Conservation (phyloP, 2,329 filamentous ascomycete species). For the Ophiostoma quercus region DNA sequence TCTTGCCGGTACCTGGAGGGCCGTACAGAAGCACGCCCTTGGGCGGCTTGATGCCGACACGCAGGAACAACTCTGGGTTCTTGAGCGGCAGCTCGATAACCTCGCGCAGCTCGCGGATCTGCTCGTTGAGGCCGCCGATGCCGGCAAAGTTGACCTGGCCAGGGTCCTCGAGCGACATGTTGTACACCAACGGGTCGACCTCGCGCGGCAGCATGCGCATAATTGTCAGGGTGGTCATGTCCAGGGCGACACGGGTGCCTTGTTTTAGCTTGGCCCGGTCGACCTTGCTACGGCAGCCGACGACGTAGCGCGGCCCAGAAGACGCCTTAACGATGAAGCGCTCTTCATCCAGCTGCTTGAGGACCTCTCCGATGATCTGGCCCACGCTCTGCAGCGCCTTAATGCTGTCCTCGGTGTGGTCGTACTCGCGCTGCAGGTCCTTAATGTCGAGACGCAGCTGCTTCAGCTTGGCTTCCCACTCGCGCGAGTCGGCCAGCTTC, state of each 20-base stretch:
- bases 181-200: conserved; percentile 97
- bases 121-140: conserved; percentile 95
- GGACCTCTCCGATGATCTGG: conserved; percentile 97
- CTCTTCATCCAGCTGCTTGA: conserved; percentile 98
- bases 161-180: conserved; percentile 98
- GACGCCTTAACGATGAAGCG: conserved; percentile 99
- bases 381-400: conserved; percentile 98
- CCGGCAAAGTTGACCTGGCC: conserved; percentile 97
- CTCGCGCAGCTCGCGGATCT: conserved; percentile 94
- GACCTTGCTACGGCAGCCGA: conserved; percentile 96
- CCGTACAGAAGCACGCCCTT: conserved; percentile 97
- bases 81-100: conserved; percentile 97
- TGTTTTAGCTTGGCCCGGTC: conserved; percentile 97
- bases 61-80: conserved; percentile 94
- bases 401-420: conserved; percentile 98
- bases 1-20: conserved; percentile 95
- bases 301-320: conserved; percentile 93
- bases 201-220: conserved; percentile 99
- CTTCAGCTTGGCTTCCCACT: conserved; percentile 99
- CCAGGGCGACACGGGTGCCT: conserved; percentile 91
- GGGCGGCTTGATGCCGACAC: conserved; percentile 97
- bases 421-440: conserved; percentile 87
- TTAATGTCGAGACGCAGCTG: conserved; percentile 91
- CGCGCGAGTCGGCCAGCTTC: conserved; percentile 86
- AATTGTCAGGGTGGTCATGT: conserved; percentile 99